Conservation (phyloP, 805 yeast species). For the Wickerhamiella galacta region DNA sequence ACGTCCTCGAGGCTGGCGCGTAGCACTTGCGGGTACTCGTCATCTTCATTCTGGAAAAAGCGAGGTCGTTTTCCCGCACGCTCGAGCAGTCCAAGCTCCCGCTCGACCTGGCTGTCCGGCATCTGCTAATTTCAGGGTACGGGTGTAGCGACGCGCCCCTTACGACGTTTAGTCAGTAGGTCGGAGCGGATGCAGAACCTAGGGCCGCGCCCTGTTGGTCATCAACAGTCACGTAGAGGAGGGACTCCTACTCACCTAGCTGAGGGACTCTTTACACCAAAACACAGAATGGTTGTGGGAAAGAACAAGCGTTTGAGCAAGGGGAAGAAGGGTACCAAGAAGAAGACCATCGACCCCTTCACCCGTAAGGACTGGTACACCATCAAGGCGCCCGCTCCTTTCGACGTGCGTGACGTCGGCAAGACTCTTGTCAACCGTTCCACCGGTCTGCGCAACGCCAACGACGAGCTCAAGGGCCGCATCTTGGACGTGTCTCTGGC, state of each 20-base stretch:
- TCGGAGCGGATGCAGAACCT: too few species aligned
- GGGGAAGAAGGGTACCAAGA: slow-evolving; percentile 96
- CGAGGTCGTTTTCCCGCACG: slow-evolving; percentile 9
- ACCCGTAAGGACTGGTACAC: slow-evolving; percentile 98
- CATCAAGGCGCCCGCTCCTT: slow-evolving; percentile 97
- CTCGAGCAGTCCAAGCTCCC: slow-evolving; percentile 6
- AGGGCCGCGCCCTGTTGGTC: neutral
- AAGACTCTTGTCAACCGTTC: slow-evolving; percentile 97
- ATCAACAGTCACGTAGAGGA: neutral
- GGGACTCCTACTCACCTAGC: neutral
- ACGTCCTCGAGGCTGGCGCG: slow-evolving; percentile 14
- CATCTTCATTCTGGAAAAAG: slow-evolving; percentile 5
- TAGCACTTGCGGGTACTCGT: slow-evolving; percentile 2
- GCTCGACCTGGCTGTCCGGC: too few species aligned
- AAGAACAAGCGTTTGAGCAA: slow-evolving; percentile 71
- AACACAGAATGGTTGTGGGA: slow-evolving; percentile 53
- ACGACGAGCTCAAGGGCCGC: slow-evolving; percentile 96
- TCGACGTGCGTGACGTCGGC: slow-evolving; percentile 97
- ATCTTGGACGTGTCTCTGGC: slow-evolving; percentile 90
- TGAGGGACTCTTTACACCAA: slow-evolving; percentile 2
- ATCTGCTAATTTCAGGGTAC: too few species aligned
- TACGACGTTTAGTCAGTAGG: too few species aligned
- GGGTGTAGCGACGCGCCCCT: too few species aligned
- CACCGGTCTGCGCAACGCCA: slow-evolving; percentile 92
- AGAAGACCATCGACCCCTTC: slow-evolving; percentile 99